Conservation (phyloP, 2,329 filamentous ascomycete genomes). For the Pyrenophora seminiperda region DNA sequence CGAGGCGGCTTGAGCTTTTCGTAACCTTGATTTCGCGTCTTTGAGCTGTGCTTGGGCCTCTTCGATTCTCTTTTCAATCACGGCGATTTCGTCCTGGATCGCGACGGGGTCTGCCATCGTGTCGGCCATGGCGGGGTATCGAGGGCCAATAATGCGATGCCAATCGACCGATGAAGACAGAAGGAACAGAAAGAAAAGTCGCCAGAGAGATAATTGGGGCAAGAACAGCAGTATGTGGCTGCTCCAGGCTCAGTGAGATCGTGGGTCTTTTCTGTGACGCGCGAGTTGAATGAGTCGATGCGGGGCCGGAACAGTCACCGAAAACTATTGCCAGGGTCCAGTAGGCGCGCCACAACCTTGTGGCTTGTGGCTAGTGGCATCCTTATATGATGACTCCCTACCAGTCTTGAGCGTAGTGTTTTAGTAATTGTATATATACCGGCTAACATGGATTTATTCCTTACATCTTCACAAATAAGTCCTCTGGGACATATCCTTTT, state of each 20-base stretch:
- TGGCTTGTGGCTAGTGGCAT: constrained; percentile 11
- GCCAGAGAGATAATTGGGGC: not conserved
- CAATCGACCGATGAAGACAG: constrained; percentile 9
- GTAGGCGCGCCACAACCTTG: constrained; percentile 10
- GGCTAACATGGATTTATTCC: too few species aligned
- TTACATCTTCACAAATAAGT: too few species aligned
- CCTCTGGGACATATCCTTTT: too few species aligned
- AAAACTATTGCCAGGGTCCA: constrained; percentile 18
- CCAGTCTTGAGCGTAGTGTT: not conserved
- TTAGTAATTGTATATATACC: not conserved
- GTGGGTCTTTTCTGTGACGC: constrained; percentile 12
- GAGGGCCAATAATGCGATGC: constrained; percentile 22
- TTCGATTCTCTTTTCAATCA: constrained; percentile 41
- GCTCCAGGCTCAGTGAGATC: constrained; percentile 14
- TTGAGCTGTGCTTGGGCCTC: constrained; percentile 38
- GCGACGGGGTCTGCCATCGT: constrained; percentile 39
- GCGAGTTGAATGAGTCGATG: constrained; percentile 26
- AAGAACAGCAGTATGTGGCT: constrained; percentile 2
- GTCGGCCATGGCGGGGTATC: constrained; percentile 42
- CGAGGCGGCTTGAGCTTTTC: constrained; percentile 27
- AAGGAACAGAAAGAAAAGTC: not conserved
- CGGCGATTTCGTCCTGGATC: constrained; percentile 39
- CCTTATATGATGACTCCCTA: not conserved
- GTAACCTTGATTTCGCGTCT: constrained; percentile 38
- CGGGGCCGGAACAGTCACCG: constrained; percentile 19